These are phyloP conservation scores for Hypomyces perniciosus DNA, from an alignment of 2,329 filamentous ascomycete genomes.

Conservation along the genomic window DNA sequence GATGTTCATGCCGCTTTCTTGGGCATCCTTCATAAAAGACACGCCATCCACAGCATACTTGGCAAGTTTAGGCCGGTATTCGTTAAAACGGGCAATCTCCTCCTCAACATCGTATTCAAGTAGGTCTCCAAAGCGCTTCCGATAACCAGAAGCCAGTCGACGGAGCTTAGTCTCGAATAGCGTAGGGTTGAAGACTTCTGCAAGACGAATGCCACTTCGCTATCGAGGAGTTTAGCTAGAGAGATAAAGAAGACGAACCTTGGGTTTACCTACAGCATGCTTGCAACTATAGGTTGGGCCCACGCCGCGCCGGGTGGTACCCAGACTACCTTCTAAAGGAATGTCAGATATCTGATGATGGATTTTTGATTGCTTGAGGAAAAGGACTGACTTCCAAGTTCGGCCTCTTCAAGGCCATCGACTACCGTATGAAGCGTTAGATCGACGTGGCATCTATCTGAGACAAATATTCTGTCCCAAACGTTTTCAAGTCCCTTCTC, in stretches of 20 bases:
- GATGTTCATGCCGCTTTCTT: conserved; percentile 53
- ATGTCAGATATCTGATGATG: not conserved
- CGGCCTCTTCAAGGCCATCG: conserved; percentile 60
- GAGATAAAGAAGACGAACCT: no score
- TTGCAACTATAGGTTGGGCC: not conserved
- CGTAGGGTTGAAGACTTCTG: conserved; percentile 61
- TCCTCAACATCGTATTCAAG: conserved; percentile 62
- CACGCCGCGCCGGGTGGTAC: not conserved
- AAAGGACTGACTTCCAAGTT: conserved; percentile 33
- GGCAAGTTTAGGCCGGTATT: conserved; percentile 50
- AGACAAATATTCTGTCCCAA: conserved; percentile 52
- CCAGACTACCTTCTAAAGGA: not conserved
- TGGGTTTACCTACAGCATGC: not conserved
- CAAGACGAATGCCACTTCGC: conserved; percentile 60
- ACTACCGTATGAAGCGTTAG: conserved; percentile 61
- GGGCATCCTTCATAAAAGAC: conserved; percentile 55
- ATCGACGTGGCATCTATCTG: conserved; percentile 57
- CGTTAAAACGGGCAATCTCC: conserved; percentile 58
- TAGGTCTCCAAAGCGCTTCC: conserved; percentile 62
- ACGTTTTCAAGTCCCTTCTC: conserved; percentile 18
- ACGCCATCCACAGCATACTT: conserved; percentile 63
- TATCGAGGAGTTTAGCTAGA: conserved; percentile 24
- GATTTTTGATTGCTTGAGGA: conserved; percentile 26
- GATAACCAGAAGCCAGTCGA: conserved; percentile 51
- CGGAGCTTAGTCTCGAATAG: conserved; percentile 62